Conservation (phyloP, 768 basidiomycete genomes). For the Roridomyces roridus region DNA sequence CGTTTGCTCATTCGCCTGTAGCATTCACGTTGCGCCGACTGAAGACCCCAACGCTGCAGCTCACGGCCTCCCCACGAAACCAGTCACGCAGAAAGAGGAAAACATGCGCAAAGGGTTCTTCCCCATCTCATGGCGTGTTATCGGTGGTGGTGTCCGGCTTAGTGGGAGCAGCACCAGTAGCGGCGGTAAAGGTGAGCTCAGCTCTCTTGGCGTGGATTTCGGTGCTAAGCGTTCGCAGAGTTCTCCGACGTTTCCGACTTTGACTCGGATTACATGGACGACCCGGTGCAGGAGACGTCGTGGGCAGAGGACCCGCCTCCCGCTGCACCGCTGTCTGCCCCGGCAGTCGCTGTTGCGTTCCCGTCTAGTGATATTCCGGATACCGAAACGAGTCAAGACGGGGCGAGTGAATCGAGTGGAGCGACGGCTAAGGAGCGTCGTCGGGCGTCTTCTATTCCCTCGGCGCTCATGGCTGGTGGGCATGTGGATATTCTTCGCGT, state of each 20-base stretch:
- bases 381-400: not conserved
- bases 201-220: not conserved
- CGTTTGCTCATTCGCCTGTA: constrained; percentile 25
- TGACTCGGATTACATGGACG: not conserved
- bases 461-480: constrained; percentile 21
- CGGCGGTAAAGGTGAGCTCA: constrained; percentile 6
- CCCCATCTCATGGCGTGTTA: constrained; percentile 77
- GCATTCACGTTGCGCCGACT: constrained; percentile 50
- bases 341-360: not conserved
- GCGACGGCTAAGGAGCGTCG: constrained; percentile 17
- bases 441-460: constrained; percentile 30
- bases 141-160: constrained; percentile 80
- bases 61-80: constrained; percentile 26
- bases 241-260: constrained; percentile 5
- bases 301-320: no score
- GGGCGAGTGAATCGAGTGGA: not conserved
- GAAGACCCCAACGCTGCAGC: not conserved
- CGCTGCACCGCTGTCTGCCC: no score
- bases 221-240: not conserved
- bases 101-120: constrained; percentile 56
- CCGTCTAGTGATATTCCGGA: no score
- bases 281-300: not conserved
- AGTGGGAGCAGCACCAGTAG: constrained; percentile 33
- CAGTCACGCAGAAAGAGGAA: constrained; percentile 37
- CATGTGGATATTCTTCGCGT: constrained; percentile 29